Percentiles rank a stretch among this genome's conserved stretches.
Evolutionary conservation across 495 filamentous ascomycete species (phyloP).

Genomic region (Penicillium arizonense): DNA sequence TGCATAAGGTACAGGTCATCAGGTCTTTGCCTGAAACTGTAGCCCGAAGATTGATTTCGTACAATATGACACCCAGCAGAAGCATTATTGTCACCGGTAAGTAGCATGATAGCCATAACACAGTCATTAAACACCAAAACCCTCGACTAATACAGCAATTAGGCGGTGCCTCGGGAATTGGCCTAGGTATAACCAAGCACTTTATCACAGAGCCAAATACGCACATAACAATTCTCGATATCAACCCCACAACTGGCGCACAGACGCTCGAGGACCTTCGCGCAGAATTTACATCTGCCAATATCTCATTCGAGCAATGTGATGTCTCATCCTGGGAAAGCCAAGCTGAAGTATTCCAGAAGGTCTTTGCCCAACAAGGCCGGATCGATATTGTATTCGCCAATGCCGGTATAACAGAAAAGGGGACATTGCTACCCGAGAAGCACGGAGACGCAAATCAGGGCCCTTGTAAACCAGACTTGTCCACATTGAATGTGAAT

Average conservation of each 20-base stretch:
- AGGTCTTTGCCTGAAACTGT: no score
- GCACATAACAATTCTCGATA: conserved; percentile 51
- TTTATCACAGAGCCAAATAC: conserved; percentile 44
- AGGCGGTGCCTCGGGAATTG: conserved; percentile 57
- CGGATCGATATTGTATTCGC: conserved; percentile 53
- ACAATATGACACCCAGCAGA: conserved; percentile 15
- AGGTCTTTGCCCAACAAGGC: conserved; percentile 34
- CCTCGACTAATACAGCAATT: neutral
- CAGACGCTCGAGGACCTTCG: conserved; percentile 28
- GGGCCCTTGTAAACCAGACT: conserved; percentile 34
- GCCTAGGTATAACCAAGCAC: conserved; percentile 46
- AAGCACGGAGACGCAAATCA: conserved; percentile 9
- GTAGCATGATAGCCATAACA: neutral
- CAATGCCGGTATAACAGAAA: conserved; percentile 55
- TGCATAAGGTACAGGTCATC: no score
- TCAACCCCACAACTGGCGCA: conserved; percentile 35
- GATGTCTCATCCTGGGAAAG: conserved; percentile 50
- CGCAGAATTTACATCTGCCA: conserved; percentile 31
- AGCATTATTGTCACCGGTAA: conserved; percentile 29
- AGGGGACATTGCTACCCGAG: conserved; percentile 31
- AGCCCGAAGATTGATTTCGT: neutral
- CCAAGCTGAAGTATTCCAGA: conserved; percentile 42
- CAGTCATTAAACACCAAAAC: no score
- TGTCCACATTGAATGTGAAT: conserved; percentile 47
- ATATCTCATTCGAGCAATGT: conserved; percentile 41